Base-by-base conservation (phyloP, 2,329 filamentous ascomycete species). In the Apiospora pterosperma region DNA sequence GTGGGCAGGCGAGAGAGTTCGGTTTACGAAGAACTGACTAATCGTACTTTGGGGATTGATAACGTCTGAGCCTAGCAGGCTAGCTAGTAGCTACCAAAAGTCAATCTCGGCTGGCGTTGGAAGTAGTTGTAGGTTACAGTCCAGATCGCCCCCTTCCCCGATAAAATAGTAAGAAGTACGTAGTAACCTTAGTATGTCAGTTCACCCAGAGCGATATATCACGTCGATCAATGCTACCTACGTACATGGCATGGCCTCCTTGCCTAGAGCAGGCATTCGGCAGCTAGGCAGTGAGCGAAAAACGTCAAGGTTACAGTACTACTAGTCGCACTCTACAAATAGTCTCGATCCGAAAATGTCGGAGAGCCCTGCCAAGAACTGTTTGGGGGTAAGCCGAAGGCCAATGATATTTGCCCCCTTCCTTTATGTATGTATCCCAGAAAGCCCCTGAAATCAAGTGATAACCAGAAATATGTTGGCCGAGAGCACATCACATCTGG, bases 341-440 rank as follows among this genome's bases (percentile, higher is more conserved):
- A 55, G 48, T 55, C 59, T 60, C 36, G 38, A 60, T 39, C 59
- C 59, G 48, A 60, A 60, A 31, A 60, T n/a, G 59, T 60, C 38
- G 59, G 59, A 60, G 59, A 60, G 59, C 59, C 59, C 48, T 39
- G 59, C 59, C 59, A 60, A 60, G n/a, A 16, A n/a, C 59, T 60
- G 59, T 60, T 41, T 60, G 36, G 59, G 34, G 21, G 59, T 25
- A 25, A 25, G 36, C 36, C 59, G 59, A 60, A 25, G 38, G 19
- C 59, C 59, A 38, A 38, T 60, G 59, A 19, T 14, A 39, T 55
- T 8, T 10, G 19, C 48, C 28, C 16, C 48, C 48, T 55, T 52
- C n/a, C n/a, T n/a, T n/a, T n/a, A n/a, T n/a, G n/a, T n/a, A n/a
- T n/a, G n/a, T 34, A n/a, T 12, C 19, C 48, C 28, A 55, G 28